Evolutionary conservation across 1,284 basidiomycete species (phyloP).

Genomic region (Vanrija pseudolonga): DNA sequence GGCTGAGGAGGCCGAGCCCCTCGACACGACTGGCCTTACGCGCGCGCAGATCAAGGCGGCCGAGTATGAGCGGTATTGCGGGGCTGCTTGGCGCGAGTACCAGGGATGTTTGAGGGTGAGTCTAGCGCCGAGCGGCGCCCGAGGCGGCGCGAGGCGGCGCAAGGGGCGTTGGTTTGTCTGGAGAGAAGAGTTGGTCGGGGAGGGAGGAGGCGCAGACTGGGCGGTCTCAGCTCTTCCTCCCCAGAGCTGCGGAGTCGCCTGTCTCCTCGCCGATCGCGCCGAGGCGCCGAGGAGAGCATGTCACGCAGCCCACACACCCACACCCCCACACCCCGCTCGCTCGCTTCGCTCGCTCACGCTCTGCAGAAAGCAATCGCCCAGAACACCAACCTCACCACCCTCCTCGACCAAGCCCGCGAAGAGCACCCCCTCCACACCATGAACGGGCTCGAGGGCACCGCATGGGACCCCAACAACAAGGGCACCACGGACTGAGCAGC

Average conservation of each 20-base stretch:
- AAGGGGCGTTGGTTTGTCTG: too few species aligned
- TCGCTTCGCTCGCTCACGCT: neutral
- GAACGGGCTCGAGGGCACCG: constrained; percentile 37
- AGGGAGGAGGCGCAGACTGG: too few species aligned
- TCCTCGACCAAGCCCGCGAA: constrained; percentile 72
- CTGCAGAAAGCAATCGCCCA: constrained; percentile 73
- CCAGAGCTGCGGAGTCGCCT: too few species aligned
- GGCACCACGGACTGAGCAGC: neutral
- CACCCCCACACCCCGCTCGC: neutral
- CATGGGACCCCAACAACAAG: constrained; percentile 35
- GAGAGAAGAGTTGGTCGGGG: neutral
- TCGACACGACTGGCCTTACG: constrained; percentile 40
- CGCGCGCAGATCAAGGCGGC: constrained; percentile 55
- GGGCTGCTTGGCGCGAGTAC: constrained; percentile 73
- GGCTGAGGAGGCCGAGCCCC: constrained; percentile 11
- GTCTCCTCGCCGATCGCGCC: too few species aligned
- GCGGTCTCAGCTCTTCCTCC: too few species aligned
- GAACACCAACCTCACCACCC: constrained; percentile 64
- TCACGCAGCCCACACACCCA: neutral
- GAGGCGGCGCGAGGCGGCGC: neutral
- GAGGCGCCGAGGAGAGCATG: neutral
- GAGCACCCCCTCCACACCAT: constrained; percentile 64
- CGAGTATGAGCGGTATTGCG: constrained; percentile 78
- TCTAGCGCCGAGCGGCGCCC: constrained; percentile 2
- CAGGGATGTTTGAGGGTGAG: constrained; percentile 70